Evolutionary conservation across 225 moss, liverwort and hornwort species (phyloP).

Genomic region (Pseudisothecium myosuroides): DNA sequence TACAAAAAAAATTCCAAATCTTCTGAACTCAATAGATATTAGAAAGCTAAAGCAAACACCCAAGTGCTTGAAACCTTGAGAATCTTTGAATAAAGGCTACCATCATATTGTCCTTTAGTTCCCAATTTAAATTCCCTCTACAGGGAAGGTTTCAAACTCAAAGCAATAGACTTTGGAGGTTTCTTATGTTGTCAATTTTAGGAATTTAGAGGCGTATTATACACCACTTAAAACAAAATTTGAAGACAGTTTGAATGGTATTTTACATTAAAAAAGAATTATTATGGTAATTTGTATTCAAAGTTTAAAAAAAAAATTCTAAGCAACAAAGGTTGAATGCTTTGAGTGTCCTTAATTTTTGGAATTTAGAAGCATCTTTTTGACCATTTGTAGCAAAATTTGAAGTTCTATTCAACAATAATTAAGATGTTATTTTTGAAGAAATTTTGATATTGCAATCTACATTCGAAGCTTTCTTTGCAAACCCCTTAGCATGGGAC

Average conservation of each 20-base stretch:
- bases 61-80: neutral
- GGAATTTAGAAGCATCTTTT: neutral
- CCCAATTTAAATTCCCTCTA: accelerated
- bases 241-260: neutral
- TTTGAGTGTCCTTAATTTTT: no score
- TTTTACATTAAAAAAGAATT: neutral
- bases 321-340: neutral
- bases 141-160: neutral
- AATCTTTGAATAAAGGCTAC: neutral
- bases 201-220: neutral
- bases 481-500: neutral
- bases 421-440: neutral
- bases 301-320: neutral
- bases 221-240: neutral
- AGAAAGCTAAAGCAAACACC: neutral
- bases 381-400: neutral
- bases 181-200: neutral
- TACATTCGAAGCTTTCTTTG: neutral
- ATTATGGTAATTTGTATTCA: neutral
- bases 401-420: neutral
- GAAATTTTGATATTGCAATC: neutral
- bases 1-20: neutral
- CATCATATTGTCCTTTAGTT: neutral
- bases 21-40: neutral
- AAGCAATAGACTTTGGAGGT: neutral